These are phyloP conservation scores for Gamarada debralockiae DNA, from an alignment of 495 filamentous ascomycete genomes.

Conservation along the genomic window DNA sequence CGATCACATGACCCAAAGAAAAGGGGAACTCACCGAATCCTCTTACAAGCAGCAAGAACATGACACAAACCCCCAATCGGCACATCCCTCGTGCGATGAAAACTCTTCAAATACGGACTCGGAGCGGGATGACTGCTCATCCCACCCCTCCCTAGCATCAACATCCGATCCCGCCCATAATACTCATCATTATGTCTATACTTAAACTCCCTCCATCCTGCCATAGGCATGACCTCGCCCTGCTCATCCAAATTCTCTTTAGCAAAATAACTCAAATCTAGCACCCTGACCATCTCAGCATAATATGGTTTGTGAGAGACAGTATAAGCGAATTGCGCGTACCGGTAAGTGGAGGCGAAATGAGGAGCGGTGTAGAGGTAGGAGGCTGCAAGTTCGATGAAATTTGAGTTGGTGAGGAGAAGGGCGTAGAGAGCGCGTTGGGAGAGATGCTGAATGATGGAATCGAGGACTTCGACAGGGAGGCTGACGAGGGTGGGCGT, in stretches of 20 bases:
- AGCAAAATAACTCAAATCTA: slow-evolving; percentile 25
- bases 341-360: slow-evolving; percentile 34
- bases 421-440: slow-evolving; percentile 26
- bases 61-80: slow-evolving; percentile 28
- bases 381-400: slow-evolving; percentile 25
- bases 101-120: slow-evolving; percentile 26
- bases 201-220: slow-evolving; percentile 29
- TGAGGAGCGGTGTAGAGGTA: slow-evolving; percentile 26
- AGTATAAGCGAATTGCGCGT: slow-evolving; percentile 34
- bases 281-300: slow-evolving; percentile 28
- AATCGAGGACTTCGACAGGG: slow-evolving; percentile 30
- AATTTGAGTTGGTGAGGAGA: slow-evolving; percentile 22
- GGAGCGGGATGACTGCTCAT: slow-evolving; percentile 16
- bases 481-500: slow-evolving; percentile 25
- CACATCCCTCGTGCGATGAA: slow-evolving; percentile 24
- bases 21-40: slow-evolving; percentile 9
- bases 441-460: slow-evolving; percentile 25
- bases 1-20: not conserved
- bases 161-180: not conserved
- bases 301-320: slow-evolving; percentile 26
- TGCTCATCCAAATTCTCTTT: slow-evolving; percentile 1
- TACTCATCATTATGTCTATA: slow-evolving; percentile 11
- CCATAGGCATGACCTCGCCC: slow-evolving; percentile 7
- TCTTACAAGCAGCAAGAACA: slow-evolving; percentile 25
- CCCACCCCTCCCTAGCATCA: not conserved